Base-by-base conservation (phyloP, 2,329 filamentous ascomycete species). In the Furcasterigmium sp. region DNA sequence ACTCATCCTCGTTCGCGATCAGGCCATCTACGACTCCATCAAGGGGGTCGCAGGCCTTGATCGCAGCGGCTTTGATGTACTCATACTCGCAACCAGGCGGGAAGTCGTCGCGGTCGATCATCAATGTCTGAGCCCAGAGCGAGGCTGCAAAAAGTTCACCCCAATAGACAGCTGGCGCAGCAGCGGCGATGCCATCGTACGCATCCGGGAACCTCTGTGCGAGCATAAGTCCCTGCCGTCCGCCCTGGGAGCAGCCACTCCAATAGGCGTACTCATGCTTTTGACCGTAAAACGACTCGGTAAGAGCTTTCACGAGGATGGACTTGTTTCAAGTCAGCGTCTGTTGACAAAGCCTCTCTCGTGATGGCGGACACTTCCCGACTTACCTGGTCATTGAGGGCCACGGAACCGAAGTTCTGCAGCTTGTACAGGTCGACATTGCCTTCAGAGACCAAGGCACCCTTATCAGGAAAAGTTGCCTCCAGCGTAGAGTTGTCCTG, bases 161-260 rank as follows among this genome's bases (percentile, higher is more conserved):
- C 68, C 66, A 67, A 17, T 26, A 15, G 9, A 44, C 37, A 4
- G 43, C 47, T 10, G 47, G 46, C 6, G 46, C 44, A 4, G 40
- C 37, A 3, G 44, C 44, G 8, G 34, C 40, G 11, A 74, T 64
- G 15, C 72, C 72, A 44, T 75, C 69, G 41, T 75, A 75, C 44
- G 73, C 70, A 7, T 73, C 62, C 0, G 72, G 73, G 47, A 65
- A 74, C 20, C 62, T 53, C 48, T 75, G 66, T 5, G 69, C 63
- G 32, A 68, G 63, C 42, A 69, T 70, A 13, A 74, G 55, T 13
- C 72, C 73, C 55, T 78, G 71, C 4, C 73, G 58, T 4, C 74
- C 73, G n/a, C 73, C 74, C 0, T 70, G 75, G 2, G 69, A 74
- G 53, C 73, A 77, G 25, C 72, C 73, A 11, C 64, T 58, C 49